These are phyloP conservation scores for Neurospora sp. DNA, from an alignment of 495 filamentous ascomycete genomes.

Conservation along the genomic window DNA sequence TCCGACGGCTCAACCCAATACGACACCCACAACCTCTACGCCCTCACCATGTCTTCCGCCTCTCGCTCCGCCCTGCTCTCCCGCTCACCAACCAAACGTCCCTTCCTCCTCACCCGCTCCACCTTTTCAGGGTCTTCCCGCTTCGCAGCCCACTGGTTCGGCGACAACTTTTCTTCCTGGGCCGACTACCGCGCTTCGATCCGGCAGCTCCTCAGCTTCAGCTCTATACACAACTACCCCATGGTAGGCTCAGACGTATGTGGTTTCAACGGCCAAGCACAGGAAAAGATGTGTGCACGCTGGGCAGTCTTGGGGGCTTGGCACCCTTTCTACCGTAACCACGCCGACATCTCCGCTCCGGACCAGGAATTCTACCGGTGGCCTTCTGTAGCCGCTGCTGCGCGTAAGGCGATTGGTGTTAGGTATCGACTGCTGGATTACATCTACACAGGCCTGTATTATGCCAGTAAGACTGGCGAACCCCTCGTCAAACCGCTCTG, in stretches of 20 bases:
- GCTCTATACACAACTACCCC: slow-evolving; percentile 69
- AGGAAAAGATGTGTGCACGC: slow-evolving; percentile 67
- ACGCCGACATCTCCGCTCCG: slow-evolving; percentile 43
- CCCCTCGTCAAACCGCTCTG: slow-evolving; percentile 58
- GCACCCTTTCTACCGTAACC: slow-evolving; percentile 78
- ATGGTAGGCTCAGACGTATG: slow-evolving; percentile 81
- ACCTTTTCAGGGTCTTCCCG: slow-evolving; percentile 50
- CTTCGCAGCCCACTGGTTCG: slow-evolving; percentile 79
- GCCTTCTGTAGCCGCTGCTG: slow-evolving; percentile 50
- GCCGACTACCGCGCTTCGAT: slow-evolving; percentile 63
- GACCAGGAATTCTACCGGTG: slow-evolving; percentile 77
- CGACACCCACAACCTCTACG: slow-evolving; percentile 80
- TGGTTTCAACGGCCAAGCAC: slow-evolving; percentile 61
- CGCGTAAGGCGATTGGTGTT: slow-evolving; percentile 58
- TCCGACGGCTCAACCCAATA: slow-evolving; percentile 61
- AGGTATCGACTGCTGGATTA: slow-evolving; percentile 72
- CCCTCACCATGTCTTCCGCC: slow-evolving; percentile 67
- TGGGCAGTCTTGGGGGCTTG: slow-evolving; percentile 77
- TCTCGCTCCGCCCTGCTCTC: slow-evolving; percentile 56
- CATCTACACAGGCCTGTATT: slow-evolving; percentile 63
- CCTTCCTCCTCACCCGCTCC: slow-evolving; percentile 61
- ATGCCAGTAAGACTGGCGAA: slow-evolving; percentile 44
- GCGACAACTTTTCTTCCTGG: slow-evolving; percentile 74
- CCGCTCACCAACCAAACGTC: slow-evolving; percentile 52
- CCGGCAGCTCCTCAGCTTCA: slow-evolving; percentile 59